phyloP scores from a whole-genome alignment of 441 rosid species.

The Euphorbia schlechtendalii region DNA sequence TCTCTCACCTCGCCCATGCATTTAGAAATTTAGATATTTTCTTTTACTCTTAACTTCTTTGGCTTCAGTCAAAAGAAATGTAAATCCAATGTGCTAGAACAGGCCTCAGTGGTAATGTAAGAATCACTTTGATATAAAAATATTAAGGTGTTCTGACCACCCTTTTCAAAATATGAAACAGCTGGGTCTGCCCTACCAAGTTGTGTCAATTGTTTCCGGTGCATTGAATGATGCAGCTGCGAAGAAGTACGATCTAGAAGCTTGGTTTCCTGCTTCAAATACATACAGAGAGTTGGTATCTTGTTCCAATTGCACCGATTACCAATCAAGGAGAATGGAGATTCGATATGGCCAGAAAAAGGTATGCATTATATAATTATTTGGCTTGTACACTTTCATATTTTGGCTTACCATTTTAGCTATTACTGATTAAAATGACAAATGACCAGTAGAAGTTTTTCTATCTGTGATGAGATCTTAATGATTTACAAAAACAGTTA shows the following conservation, averaged over 20 bases:
- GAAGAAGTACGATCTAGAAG: conserved; percentile 81
- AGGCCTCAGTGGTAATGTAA: neutral
- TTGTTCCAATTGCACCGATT: conserved; percentile 82
- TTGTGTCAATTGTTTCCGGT: conserved; percentile 73
- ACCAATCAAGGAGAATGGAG: conserved; percentile 76
- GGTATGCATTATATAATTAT: conserved; percentile 24
- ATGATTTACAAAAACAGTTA: neutral
- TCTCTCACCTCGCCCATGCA: neutral
- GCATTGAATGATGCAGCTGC: conserved; percentile 91
- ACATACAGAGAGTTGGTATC: conserved; percentile 82
- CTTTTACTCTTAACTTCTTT: neutral
- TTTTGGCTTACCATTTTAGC: neutral
- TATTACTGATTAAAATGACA: neutral
- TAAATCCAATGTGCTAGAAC: neutral
- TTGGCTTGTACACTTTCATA: too few species aligned
- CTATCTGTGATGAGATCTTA: neutral
- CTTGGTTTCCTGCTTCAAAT: conserved; percentile 75
- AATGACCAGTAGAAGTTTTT: neutral
- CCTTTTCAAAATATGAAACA: conserved; percentile 23
- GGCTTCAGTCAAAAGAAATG: neutral
- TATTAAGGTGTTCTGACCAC: conserved; percentile 8
- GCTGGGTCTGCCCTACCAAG: conserved; percentile 63
- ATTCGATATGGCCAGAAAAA: conserved; percentile 90
- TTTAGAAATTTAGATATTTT: neutral
- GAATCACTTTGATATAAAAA: neutral